Percentiles rank a stretch among this genome's conserved stretches.
Conservation (phyloP, 2,329 filamentous ascomycete species). For the Stemphylium vesicarium region DNA sequence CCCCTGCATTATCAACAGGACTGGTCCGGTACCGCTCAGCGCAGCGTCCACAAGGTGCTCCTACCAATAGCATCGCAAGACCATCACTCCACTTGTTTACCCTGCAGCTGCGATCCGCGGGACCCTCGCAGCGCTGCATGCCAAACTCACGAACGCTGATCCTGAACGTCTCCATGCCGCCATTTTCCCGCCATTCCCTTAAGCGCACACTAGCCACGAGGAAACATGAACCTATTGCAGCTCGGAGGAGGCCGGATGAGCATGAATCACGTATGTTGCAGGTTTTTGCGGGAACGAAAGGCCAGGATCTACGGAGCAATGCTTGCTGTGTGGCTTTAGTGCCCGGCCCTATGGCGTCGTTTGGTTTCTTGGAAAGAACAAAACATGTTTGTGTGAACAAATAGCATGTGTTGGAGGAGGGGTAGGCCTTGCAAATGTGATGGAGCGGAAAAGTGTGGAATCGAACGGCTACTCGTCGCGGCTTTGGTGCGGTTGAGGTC, state of each 20-base stretch:
- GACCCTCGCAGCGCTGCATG: conserved; percentile 9
- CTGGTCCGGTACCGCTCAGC: conserved; percentile 8
- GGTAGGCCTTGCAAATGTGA: neutral
- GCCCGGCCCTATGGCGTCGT: conserved; percentile 6
- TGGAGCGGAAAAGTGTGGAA: neutral
- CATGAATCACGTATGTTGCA: conserved; percentile 18
- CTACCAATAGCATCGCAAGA: neutral
- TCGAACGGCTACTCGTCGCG: neutral
- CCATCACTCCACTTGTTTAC: conserved; percentile 4
- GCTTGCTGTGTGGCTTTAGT: conserved; percentile 8
- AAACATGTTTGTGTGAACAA: neutral
- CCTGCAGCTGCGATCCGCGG: conserved; percentile 17
- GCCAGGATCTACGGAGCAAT: conserved; percentile 8
- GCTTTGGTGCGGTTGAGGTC: conserved; percentile 1
- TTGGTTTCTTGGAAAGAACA: neutral
- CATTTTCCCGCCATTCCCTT: conserved; percentile 1
- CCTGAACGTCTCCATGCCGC: conserved; percentile 6
- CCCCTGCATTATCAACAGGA: neutral
- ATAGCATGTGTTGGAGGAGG: neutral
- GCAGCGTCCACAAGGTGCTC: conserved; percentile 2
- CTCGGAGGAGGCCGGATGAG: conserved; percentile 29
- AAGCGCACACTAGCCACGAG: conserved; percentile 5
- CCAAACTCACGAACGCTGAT: conserved; percentile 15
- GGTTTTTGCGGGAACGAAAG: conserved; percentile 16
- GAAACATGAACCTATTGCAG: conserved; percentile 11